Evolutionary conservation across 306 rosid genomes (phyloP).

Genomic region (Citrullus colocynthis): DNA sequence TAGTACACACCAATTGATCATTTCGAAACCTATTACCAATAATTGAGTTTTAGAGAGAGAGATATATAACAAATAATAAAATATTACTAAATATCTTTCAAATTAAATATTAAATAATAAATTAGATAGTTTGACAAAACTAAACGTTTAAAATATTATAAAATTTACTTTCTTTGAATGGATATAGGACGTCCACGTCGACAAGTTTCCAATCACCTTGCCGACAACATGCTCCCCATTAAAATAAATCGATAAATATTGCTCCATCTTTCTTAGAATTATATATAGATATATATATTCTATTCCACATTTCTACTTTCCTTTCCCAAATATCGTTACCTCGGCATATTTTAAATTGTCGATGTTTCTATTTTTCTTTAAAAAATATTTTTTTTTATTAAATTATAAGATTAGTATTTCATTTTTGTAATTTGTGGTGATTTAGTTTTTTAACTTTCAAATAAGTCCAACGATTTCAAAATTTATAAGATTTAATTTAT

Average conservation of each 20-base stretch:
- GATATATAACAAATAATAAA: conserved; percentile 3
- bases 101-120: conserved; percentile 9
- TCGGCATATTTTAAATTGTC: background rate
- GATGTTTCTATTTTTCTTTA: background rate
- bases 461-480: no score
- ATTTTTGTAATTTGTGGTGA: no score
- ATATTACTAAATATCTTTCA: background rate
- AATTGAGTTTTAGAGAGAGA: conserved; percentile 18
- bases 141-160: conserved; percentile 11
- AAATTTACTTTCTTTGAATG: conserved; percentile 30
- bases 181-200: conserved; percentile 68
- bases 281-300: no score
- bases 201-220: background rate
- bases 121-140: conserved; percentile 20
- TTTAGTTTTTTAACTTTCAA: no score
- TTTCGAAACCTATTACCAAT: conserved; percentile 2
- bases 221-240: conserved; percentile 1
- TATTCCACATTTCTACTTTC: background rate
- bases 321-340: background rate
- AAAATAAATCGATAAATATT: background rate
- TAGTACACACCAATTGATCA: background rate
- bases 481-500: no score
- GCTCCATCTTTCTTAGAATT: background rate
- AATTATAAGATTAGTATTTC: no score
- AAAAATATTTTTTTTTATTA: no score